These are phyloP conservation scores for Barnettozyma pratensis DNA, from an alignment of 805 yeast genomes.

Conservation along the genomic window DNA sequence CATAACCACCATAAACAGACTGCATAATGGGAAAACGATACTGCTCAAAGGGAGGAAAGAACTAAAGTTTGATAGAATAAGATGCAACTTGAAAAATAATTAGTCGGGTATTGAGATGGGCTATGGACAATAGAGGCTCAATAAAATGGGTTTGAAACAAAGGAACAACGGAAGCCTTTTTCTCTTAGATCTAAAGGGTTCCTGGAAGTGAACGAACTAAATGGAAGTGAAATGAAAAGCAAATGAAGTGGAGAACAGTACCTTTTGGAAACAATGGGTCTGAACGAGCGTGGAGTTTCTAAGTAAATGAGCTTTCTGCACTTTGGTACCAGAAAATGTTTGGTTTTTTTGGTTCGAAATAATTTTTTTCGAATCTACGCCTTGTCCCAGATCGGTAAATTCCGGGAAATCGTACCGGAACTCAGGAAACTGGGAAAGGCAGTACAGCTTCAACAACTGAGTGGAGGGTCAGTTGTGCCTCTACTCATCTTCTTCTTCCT, in stretches of 20 bases:
- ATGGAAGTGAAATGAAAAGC: background rate
- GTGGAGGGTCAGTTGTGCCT: background rate
- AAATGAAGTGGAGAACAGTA: background rate
- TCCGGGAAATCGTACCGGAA: conserved; percentile 3
- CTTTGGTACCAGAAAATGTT: background rate
- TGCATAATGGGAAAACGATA: conserved; percentile 14
- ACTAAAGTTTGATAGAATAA: background rate
- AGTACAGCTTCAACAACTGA: background rate
- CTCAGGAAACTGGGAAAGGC: background rate
- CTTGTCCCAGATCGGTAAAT: conserved; percentile 1
- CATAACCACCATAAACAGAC: conserved; percentile 22
- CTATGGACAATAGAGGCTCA: background rate
- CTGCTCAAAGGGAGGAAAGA: background rate
- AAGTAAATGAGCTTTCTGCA: background rate
- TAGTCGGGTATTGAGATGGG: background rate
- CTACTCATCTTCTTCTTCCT: background rate
- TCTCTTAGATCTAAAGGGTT: background rate
- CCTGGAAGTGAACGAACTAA: conserved; percentile 8
- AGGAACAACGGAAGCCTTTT: background rate
- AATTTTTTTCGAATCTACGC: conserved; percentile 3
- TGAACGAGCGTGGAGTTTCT: background rate
- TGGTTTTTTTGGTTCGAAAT: background rate
- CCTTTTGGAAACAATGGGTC: background rate
- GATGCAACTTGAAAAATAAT: no score
- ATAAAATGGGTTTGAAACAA: background rate